Evolutionary conservation across 2,329 filamentous ascomycete genomes (phyloP).

Genomic region (Incumbomyces lentus): DNA sequence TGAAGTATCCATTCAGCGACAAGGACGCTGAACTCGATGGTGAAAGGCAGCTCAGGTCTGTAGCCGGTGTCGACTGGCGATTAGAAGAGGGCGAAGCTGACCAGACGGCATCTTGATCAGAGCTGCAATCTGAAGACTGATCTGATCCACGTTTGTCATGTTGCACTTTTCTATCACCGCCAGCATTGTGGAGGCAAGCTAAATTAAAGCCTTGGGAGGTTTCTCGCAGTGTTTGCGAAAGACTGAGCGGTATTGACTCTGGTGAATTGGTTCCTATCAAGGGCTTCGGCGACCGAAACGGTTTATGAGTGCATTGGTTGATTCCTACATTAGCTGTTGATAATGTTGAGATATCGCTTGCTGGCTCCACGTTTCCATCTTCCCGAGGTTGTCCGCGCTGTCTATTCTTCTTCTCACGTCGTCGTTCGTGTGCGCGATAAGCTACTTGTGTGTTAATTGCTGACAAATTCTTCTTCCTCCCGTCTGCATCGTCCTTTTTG

Average conservation of each 20-base stretch:
- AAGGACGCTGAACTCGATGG: neutral
- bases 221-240: neutral
- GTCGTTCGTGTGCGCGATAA: conserved; percentile 6
- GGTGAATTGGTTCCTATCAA: neutral
- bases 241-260: neutral
- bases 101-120: conserved; percentile 4
- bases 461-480: conserved; percentile 6
- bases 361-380: conserved; percentile 3
- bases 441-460: conserved; percentile 8
- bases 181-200: neutral
- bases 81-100: conserved; percentile 1
- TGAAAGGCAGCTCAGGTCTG: neutral
- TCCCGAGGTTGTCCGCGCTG: conserved; percentile 4
- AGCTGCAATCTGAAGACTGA: conserved; percentile 1
- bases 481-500: conserved; percentile 4
- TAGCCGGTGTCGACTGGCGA: conserved; percentile 3
- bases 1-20: conserved; percentile 2
- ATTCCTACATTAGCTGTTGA: neutral
- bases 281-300: neutral
- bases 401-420: conserved; percentile 6
- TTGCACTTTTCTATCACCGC: neutral
- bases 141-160: conserved; percentile 1
- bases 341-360: neutral
- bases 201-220: neutral
- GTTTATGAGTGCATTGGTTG: neutral